Evolutionary conservation across 108 stramenopile species (phyloP), one percentile per base, ranked within the genome.

Genomic region (Cafeteria roenbergensis): DNA sequence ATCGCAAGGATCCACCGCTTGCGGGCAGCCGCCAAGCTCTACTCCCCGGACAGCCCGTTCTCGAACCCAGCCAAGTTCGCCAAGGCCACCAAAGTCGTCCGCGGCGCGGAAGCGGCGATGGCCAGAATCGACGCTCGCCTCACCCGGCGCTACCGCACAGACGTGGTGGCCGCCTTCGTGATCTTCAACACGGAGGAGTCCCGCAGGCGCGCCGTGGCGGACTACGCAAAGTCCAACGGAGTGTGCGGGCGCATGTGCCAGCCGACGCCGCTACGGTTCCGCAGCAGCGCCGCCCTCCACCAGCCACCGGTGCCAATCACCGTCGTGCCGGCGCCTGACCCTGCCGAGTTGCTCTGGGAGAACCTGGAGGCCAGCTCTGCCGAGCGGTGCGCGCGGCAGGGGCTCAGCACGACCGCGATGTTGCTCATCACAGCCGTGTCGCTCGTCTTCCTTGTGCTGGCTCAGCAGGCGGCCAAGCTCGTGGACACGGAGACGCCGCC

Each of bases 181-280:
- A 38, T 61, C 24, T 61, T 61, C 37, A 28, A 61, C 29, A 61
- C 9, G 20, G 59, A 61, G n/a, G 59, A 61, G 59, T 24, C 21
- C 37, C 24, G 2, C 59, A 12, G 59, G 21, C 17, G 59, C 24
- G 9, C 20, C 30, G 20, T 61, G 59, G 9, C 9, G 20, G 59
- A 61, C 59, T 61, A 61, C 37, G 2, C 2, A 22, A 57, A 25
- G 17, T 22, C 17, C 52, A 22, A 53, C 52, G n/a, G 17, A 2
- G 8, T 9, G 24, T 53, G 24, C 24, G 24, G 24, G 17, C 2
- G n/a, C n/a, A n/a, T n/a, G n/a, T n/a, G 24, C 52, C n/a, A 53
- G 52, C 24, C 52, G 24, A 9, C 52, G 52, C 52, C 52, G 24
- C 52, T 53, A 24, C 52, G n/a, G 9, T 53, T 53, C 52, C 1